Conservation (phyloP, 768 basidiomycete species). For the Macrolepiota fuliginosa region DNA sequence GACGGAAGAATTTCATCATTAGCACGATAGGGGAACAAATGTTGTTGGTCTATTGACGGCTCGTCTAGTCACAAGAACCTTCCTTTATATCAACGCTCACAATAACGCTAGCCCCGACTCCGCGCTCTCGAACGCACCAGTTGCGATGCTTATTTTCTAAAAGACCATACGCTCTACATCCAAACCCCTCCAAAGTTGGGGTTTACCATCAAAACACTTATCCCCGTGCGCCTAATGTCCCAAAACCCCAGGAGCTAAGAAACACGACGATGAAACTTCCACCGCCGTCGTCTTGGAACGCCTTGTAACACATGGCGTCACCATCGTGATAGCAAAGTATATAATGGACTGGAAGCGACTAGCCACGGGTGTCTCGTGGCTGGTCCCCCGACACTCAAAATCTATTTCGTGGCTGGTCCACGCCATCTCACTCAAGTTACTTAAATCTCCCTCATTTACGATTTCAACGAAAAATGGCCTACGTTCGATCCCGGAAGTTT, state of each 20-base stretch:
- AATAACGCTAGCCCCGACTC: too few relatives aligned
- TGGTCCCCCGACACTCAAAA: conserved; percentile 32
- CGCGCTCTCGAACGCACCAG: too few relatives aligned
- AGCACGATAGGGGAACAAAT: neutral
- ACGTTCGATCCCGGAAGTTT: conserved; percentile 54
- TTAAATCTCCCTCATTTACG: conserved; percentile 18
- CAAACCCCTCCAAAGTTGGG: neutral
- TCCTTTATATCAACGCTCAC: too few relatives aligned
- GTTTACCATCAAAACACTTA: neutral
- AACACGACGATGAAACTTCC: neutral
- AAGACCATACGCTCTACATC: too few relatives aligned
- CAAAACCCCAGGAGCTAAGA: neutral
- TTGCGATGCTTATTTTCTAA: too few relatives aligned
- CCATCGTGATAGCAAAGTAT: neutral
- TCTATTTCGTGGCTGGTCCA: conserved; percentile 10
- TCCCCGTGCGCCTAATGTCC: neutral
- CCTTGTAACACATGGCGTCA: neutral
- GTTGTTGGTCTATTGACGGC: neutral
- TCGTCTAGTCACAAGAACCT: neutral
- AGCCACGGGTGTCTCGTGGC: conserved; percentile 25
- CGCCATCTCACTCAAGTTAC: conserved; percentile 18
- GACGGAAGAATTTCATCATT: neutral
- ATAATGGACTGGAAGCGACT: neutral
- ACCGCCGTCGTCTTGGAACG: neutral
- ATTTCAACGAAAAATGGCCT: conserved; percentile 38